phyloP scores from a whole-genome alignment of 2,329 filamentous ascomycete genomes.

The Fonsecaea nubica region DNA sequence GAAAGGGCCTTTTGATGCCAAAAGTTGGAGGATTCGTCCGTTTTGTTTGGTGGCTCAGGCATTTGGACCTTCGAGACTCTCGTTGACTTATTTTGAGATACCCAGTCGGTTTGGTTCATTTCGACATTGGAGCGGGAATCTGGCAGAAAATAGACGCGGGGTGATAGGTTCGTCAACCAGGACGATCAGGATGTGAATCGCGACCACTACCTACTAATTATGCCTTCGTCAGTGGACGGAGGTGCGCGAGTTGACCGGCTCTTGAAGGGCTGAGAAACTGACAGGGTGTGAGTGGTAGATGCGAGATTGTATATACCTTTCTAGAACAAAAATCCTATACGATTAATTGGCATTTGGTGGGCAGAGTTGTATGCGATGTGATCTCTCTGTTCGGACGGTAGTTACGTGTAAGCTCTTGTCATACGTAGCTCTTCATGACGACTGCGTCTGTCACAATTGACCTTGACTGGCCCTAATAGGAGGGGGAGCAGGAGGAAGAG shows the following conservation, averaged over 20 bases:
- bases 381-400: background rate
- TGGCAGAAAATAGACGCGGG: slow-evolving; percentile 5
- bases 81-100: slow-evolving; percentile 21
- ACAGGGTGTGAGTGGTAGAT: background rate
- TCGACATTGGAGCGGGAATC: background rate
- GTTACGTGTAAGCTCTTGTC: too few relatives aligned
- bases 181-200: background rate
- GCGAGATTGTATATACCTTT: background rate
- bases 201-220: background rate
- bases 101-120: slow-evolving; percentile 19
- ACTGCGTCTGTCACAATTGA: too few relatives aligned
- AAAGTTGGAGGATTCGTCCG: slow-evolving; percentile 24
- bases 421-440: too few relatives aligned
- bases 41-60: slow-evolving; percentile 23
- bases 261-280: background rate
- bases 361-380: background rate
- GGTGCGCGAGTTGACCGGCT: background rate
- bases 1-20: slow-evolving; percentile 9
- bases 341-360: background rate
- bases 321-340: background rate
- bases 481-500: too few relatives aligned
- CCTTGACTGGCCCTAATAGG: too few relatives aligned
- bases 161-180: background rate
- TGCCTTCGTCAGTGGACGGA: background rate
- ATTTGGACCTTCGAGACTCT: slow-evolving; percentile 25